phyloP scores from a whole-genome alignment of 192 early-diverging fungal genomes.

The Podila minutissima region DNA sequence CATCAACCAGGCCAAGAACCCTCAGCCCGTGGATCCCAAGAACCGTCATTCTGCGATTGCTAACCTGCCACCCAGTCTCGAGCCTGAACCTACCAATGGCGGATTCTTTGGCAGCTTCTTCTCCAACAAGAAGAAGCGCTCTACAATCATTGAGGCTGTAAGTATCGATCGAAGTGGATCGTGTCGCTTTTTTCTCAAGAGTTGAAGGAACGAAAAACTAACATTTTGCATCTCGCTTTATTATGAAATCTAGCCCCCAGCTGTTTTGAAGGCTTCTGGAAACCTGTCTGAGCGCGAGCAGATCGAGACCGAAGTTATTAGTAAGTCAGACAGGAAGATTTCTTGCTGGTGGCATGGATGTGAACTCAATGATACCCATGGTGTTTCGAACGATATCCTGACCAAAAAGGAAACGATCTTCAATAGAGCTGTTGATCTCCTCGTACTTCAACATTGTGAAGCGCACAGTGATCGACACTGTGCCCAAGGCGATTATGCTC shows the following conservation, averaged over 20 bases:
- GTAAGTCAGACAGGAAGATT: constrained; percentile 56
- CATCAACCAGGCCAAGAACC: constrained; percentile 74
- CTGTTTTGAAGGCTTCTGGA: constrained; percentile 93
- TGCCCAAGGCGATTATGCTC: constrained; percentile 99
- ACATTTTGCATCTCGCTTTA: not conserved
- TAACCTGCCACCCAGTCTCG: constrained; percentile 40
- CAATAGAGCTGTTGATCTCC: constrained; percentile 87
- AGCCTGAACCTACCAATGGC: constrained; percentile 55
- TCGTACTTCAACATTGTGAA: constrained; percentile 99
- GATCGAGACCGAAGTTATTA: constrained; percentile 99
- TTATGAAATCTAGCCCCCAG: constrained; percentile 71
- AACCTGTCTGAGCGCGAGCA: constrained; percentile 96
- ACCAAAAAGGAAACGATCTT: not conserved
- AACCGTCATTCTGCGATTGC: constrained; percentile 34
- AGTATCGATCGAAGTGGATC: not conserved
- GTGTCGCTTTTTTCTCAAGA: not conserved
- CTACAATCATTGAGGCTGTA: constrained; percentile 75
- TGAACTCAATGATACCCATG: too few species aligned
- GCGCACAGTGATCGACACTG: constrained; percentile 95
- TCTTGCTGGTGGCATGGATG: too few species aligned
- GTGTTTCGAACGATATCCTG: too few species aligned
- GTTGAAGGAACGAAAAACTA: not conserved
- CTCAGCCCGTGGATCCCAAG: constrained; percentile 48
- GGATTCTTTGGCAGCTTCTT: constrained; percentile 99
- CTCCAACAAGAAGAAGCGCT: constrained; percentile 82